Base-by-base conservation (phyloP, 2,329 filamentous ascomycete genomes). In the Didymella segeticola region DNA sequence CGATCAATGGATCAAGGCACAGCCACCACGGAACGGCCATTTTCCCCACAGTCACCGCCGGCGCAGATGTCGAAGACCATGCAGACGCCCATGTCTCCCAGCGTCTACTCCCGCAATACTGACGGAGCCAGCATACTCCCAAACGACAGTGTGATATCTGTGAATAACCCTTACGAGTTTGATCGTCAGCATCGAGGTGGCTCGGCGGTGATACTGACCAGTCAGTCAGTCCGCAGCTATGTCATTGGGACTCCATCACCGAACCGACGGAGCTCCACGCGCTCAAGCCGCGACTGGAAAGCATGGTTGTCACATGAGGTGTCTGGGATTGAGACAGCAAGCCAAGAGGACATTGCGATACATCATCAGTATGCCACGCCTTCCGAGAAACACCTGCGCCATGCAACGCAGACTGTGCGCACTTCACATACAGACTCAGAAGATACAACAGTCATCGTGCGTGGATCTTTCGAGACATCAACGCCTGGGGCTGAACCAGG, bases 271-370 rank as follows among this genome's bases (percentile, higher is more conserved):
- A 57, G 58, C 22, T 70, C 59, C 11, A 58, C 58, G 19, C 69
- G 61, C 43, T 74, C 63, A 14, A 79, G 78, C 59, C 66, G 67
- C 25, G 78, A 80, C 30, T 81, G 79, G 79, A 77, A 75, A 27
- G 71, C 70, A 10, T 81, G 79, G 79, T 61, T 80, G 2, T 77
- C 75, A 2, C 73, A 76, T 43, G 78, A 80, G 56, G 71, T 80
- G 20, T 72, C 70, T 1, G 72, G 73, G 11, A 70, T 79, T 19
- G 69, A 70, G 43, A 52, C 61, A 11, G 42, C 53, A 7, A 61
- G 67, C 3, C 54, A 67, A 19, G 69, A 71, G 23, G 61, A 73
- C 12, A 47, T 73, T 7, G 63, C 43, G 1, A 70, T 76, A 26
- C 43, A 64, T 10, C 60, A 68, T 5, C 50, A 60, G 14, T 72